These are phyloP conservation scores for Lyophyllum semitale DNA, from an alignment of 768 basidiomycete species.

Conservation along the genomic window DNA sequence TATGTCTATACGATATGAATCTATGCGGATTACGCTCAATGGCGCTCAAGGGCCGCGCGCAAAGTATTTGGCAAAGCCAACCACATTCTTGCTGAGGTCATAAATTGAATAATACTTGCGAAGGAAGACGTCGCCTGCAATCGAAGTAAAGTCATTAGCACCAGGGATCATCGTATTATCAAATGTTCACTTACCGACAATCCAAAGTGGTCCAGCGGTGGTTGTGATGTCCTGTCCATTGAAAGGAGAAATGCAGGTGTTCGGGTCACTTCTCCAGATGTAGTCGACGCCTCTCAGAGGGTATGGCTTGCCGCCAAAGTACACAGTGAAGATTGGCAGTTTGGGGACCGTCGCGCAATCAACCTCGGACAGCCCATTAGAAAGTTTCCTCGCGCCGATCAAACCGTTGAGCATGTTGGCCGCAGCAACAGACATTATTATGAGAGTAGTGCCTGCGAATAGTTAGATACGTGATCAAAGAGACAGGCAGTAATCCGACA, in stretches of 20 bases:
- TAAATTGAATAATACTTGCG: conserved; percentile 89
- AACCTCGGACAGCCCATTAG: not conserved
- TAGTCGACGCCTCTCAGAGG: not conserved
- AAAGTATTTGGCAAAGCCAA: conserved; percentile 95
- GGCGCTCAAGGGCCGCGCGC: too few relatives aligned
- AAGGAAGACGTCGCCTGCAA: conserved; percentile 82
- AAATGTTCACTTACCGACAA: conserved; percentile 61
- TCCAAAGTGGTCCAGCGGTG: conserved; percentile 82
- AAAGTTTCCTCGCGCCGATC: not conserved
- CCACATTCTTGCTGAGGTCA: conserved; percentile 73
- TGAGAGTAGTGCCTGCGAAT: not conserved
- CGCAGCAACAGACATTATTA: not conserved
- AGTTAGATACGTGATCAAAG: not conserved
- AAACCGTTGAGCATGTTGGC: not conserved
- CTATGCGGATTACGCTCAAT: too few relatives aligned
- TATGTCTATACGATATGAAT: too few relatives aligned
- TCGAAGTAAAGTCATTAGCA: not conserved
- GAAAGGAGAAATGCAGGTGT: conserved; percentile 89
- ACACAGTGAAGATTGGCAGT: not conserved
- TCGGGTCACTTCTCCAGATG: not conserved
- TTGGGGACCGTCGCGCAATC: not conserved
- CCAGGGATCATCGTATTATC: not conserved
- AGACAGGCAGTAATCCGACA: conserved; percentile 3
- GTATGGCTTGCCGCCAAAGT: not conserved
- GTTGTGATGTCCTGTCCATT: conserved; percentile 88